Base-by-base conservation (phyloP, 306 rosid species). In the Pueraria montana region DNA sequence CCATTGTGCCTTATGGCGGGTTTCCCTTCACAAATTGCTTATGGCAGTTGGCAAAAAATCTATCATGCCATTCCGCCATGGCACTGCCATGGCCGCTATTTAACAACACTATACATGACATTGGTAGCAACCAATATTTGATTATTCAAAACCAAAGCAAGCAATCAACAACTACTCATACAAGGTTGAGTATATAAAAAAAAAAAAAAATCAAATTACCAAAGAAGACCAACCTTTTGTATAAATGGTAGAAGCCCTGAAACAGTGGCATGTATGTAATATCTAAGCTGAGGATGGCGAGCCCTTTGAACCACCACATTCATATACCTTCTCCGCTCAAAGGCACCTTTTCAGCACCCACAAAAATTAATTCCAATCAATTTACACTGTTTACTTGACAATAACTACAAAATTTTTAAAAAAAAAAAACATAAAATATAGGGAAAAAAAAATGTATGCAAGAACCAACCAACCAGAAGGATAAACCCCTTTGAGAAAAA, bases 251-350 rank as follows among this genome's bases (percentile, higher is more conserved):
- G 90, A 78, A 95, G 93, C 75, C 91, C 91, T 2, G 85, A 87
- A 66, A 93, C 92, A 84, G 95, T 78, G 43, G 96, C 87, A 87
- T 88, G 92, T 64, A 95, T 93, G 84, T 95, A 95, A 81, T 92
- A 89, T 85, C 89, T 88, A 67, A 93, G 97, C 64, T 95, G 91
- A 80, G 94, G 98, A 82, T 95, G 97, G 53, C 83, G 80, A 86
- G 96, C 94, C 85, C 90, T 92, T 72, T 95, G 97, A 85, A 87
- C 91, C 78, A 93, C 96, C 90, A 90, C 82, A 84, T 90, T 95
- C 97, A 92, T 89, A 81, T 92, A 93, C 83, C 95, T 91, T 74
- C 93, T 86, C 86, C 98, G 92, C 83, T 92, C 98, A 86, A 93
- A 95, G 23, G 98, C 94, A 89, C 92, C 98, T 95, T 86, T 61